Base-by-base conservation (phyloP, 192 early-diverging fungal species). In the Coemansia sp. region DNA sequence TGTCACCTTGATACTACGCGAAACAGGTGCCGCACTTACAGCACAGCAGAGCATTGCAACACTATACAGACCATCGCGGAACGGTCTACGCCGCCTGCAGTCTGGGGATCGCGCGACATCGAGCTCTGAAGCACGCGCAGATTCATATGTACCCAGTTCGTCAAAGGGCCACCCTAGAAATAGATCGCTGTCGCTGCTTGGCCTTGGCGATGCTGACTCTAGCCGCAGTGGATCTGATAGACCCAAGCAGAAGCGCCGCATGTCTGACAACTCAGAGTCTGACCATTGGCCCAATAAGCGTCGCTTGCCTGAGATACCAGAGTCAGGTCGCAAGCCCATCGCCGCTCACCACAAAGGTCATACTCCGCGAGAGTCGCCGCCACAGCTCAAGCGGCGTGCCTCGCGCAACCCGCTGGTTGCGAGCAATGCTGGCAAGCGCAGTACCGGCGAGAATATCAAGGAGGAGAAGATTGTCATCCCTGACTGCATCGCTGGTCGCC, bases 391-490 rank as follows among this genome's bases (percentile, higher is more conserved):
- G 3, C 49, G 34, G 35, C 62, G 62, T 12, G 2, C 56, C 8
- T 40, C n/a, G 15, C 53, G 53, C 53, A 56, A 30, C 12, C 29
- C 53, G 13, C 27, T 6, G 15, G 27, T 16, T 0, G 27, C 53
- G 29, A 64, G 64, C 59, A 60, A 24, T 7, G 4, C 43, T 9
- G 37, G 59, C 8, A 29, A 67, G 30, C 15, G 32, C 65, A 38
- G 35, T 32, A 41, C 62, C 12, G 43, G 50, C 3, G 47, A 35
- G 1, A 34, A 45, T 18, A 8, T 30, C 20, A 58, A 5, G 6
- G 43, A 69, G 35, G 71, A 76, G 22, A 82, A 76, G 44, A 8
- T 82, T 0, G 70, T 82, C 29, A 53, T 82, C n/a, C 59, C 80
- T 9, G 74, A 82, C 40, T 45, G 40, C 38, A 37, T 76, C 22